These are phyloP conservation scores for Tetradesmus obliquus DNA, from an alignment of 139 green algal species.

Conservation along the genomic window DNA sequence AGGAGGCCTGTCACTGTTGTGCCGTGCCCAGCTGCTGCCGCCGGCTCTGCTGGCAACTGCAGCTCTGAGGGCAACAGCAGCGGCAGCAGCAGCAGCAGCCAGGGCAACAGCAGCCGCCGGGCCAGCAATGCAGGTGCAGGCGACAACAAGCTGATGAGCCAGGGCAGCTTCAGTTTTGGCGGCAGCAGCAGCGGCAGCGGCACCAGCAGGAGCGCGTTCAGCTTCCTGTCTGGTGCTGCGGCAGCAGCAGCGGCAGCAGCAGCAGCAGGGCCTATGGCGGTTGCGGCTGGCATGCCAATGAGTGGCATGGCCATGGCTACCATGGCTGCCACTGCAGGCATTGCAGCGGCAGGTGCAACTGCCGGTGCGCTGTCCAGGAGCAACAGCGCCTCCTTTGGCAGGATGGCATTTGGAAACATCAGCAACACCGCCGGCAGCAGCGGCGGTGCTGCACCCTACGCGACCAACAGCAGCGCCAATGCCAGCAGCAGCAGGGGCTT, in stretches of 20 bases:
- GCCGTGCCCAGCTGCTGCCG: neutral
- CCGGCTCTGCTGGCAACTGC: neutral
- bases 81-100: neutral
- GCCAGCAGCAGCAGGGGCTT: neutral
- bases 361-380: neutral
- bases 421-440: neutral
- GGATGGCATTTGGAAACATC: neutral
- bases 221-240: neutral
- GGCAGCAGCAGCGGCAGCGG: neutral
- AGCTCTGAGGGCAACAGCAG: neutral
- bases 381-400: neutral
- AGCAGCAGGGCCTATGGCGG: neutral
- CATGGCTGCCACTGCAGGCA: neutral
- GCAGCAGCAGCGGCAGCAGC: constrained; percentile 9
- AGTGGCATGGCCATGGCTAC: neutral
- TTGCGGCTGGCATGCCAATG: neutral
- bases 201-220: neutral
- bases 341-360: neutral
- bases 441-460: neutral
- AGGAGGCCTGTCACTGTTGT: neutral
- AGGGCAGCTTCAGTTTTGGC: neutral
- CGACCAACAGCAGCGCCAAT: no score
- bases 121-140: neutral
- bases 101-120: neutral
- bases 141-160: neutral